Base-by-base conservation (phyloP, 179 eudicot species). In the Beta corolliflora region DNA sequence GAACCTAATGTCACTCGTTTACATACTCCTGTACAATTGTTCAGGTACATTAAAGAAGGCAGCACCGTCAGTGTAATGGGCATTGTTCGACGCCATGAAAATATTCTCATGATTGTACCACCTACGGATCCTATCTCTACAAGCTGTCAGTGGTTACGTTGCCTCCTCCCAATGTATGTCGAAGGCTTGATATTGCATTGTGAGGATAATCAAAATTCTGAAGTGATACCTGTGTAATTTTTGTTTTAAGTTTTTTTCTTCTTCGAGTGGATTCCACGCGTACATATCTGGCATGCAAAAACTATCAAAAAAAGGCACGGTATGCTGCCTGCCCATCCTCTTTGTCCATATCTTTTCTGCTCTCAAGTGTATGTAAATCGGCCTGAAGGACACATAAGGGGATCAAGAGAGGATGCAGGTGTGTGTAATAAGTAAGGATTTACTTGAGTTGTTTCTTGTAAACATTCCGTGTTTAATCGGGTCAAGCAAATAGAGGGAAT, bases 41-140 rank as follows among this genome's bases (percentile, higher is more conserved):
- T 54, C 91, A 96, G 99, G 77, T 93, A 91, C 76, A 87, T 96
- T 25, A 96, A 96, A 90, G 99, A 96, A 91, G 99, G 99, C 21
- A 94, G 92, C 85, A 94, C 96, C 0, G 96, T 94, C 41, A 96
- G 97, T 66, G 95, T 96, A n/a, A 90, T 96, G 93, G 99, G 99
- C 56, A 83, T 92, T 1, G 93, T 96, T 4, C 80, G 92, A 77
- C 97, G 97, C 77, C 95, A 91, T 10, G 98, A 94, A 69, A 96
- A 91, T 61, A 84, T 94, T 54, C 92, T 96, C 70, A 96, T 96
- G 99, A 94, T 94, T 53, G 94, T 96, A 71, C 97, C 98, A 65
- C 92, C 98, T 23, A 7, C 92, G 0, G 95, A 96, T 74, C 97
- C 98, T 1, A 83, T 92, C 74, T 91, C 95, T 6, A 91, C 92